A percentile compares a stretch with the other conserved stretches of the same genome.
These are phyloP conservation scores for Fusarium humuli DNA, from an alignment of 2,329 filamentous ascomycete species.

Conservation along the genomic window DNA sequence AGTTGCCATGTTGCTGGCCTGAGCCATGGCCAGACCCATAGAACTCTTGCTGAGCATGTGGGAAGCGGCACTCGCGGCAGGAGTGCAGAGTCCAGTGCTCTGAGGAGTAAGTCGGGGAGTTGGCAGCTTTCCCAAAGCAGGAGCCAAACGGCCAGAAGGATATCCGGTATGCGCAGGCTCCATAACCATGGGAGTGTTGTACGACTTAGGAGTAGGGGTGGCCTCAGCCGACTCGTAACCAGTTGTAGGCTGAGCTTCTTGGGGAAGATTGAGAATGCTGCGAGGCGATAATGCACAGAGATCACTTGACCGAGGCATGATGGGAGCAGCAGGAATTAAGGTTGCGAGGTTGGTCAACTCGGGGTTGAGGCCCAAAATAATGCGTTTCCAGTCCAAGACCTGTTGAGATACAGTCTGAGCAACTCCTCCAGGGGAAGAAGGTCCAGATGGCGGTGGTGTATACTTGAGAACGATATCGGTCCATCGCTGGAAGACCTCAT, in stretches of 20 bases:
- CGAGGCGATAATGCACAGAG: conserved; percentile 55
- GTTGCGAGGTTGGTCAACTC: conserved; percentile 69
- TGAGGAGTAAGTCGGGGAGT: conserved; percentile 70
- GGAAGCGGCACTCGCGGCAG: conserved; percentile 67
- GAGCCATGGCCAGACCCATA: conserved; percentile 71
- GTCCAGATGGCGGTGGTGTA: conserved; percentile 74
- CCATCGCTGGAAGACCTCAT: conserved; percentile 91
- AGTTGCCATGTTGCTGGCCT: conserved; percentile 60
- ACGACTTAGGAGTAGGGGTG: conserved; percentile 57
- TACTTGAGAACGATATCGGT: conserved; percentile 90
- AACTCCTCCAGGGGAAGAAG: conserved; percentile 64
- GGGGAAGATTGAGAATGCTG: conserved; percentile 59
- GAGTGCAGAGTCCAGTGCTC: conserved; percentile 67
- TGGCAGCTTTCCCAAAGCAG: conserved; percentile 66
- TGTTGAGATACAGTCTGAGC: conserved; percentile 59
- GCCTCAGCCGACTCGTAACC: conserved; percentile 54
- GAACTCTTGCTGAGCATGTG: conserved; percentile 61
- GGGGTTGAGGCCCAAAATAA: conserved; percentile 68
- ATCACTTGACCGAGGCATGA: conserved; percentile 49
- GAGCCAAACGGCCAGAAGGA: conserved; percentile 61
- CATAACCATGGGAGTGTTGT: conserved; percentile 59
- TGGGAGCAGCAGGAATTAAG: conserved; percentile 55
- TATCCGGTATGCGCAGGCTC: conserved; percentile 60
- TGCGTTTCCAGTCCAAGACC: conserved; percentile 67
- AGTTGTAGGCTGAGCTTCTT: conserved; percentile 51